Evolutionary conservation across 129 eudicot genomes (phyloP).

Genomic region (Glebionis coronaria): DNA sequence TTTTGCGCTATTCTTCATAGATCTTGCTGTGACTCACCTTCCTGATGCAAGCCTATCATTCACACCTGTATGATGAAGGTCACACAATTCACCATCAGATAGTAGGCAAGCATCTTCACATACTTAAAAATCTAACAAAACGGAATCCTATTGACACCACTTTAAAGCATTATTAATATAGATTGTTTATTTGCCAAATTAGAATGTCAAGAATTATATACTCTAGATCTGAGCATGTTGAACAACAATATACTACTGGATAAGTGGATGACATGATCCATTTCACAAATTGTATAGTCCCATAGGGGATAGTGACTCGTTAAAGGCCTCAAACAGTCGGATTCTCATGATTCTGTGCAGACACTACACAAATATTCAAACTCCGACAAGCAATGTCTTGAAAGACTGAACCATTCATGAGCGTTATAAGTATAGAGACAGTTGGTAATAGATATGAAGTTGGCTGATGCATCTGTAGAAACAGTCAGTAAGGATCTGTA

Average conservation of each 20-base stretch:
- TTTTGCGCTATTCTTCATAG: conserved; percentile 7
- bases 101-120: background rate
- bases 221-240: background rate
- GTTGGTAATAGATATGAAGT: background rate
- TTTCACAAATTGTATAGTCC: no score
- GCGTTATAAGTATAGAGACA: background rate
- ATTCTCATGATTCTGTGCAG: no score
- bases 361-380: no score
- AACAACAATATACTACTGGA: background rate
- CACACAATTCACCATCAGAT: background rate
- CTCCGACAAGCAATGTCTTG: no score
- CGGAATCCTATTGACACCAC: background rate
- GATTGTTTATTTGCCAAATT: background rate
- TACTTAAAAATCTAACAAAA: background rate
- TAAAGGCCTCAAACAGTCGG: no score
- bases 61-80: conserved; percentile 13
- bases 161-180: no score
- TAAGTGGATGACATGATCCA: no score
- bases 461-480: background rate
- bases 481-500: conserved; percentile 5
- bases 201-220: background rate
- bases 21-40: conserved; percentile 5
- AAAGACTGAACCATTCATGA: background rate
- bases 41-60: conserved; percentile 13
- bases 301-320: no score